Evolutionary conservation across 2,329 filamentous ascomycete species (phyloP).

Genomic region (Calonectria multiphialidica): DNA sequence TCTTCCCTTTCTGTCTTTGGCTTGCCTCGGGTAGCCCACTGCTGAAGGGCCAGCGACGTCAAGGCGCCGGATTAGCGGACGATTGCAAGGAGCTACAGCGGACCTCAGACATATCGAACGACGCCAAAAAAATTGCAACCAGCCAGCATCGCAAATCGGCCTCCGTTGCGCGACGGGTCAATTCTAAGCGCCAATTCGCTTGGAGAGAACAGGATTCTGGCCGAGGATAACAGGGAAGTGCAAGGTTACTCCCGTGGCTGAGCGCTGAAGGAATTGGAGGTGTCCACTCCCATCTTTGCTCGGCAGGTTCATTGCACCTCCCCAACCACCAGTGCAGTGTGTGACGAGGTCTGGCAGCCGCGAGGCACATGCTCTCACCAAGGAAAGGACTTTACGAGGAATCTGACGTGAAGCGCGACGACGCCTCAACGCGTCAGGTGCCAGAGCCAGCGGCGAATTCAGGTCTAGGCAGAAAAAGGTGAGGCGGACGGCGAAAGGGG

Average conservation of each 20-base stretch:
- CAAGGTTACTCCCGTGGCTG: not conserved
- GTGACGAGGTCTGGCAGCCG: not conserved
- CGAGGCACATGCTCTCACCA: not conserved
- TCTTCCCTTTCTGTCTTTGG: not conserved
- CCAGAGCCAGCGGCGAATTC: not conserved
- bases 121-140: not conserved
- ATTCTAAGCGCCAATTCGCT: not conserved
- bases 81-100: not conserved
- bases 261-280: not conserved
- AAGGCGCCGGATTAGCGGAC: not conserved
- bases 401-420: slow-evolving; percentile 5
- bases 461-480: slow-evolving; percentile 1
- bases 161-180: not conserved
- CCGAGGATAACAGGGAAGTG: not conserved
- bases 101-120: not conserved
- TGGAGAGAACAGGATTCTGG: not conserved
- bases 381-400: not conserved
- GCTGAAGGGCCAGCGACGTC: not conserved
- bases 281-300: slow-evolving; percentile 1
- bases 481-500: not conserved
- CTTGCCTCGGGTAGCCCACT: not conserved
- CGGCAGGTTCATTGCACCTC: slow-evolving; percentile 1
- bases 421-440: not conserved
- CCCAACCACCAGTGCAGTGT: not conserved
- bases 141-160: not conserved